Base-by-base conservation (phyloP, 208 protist species). In the Novymonas esmeraldas region DNA sequence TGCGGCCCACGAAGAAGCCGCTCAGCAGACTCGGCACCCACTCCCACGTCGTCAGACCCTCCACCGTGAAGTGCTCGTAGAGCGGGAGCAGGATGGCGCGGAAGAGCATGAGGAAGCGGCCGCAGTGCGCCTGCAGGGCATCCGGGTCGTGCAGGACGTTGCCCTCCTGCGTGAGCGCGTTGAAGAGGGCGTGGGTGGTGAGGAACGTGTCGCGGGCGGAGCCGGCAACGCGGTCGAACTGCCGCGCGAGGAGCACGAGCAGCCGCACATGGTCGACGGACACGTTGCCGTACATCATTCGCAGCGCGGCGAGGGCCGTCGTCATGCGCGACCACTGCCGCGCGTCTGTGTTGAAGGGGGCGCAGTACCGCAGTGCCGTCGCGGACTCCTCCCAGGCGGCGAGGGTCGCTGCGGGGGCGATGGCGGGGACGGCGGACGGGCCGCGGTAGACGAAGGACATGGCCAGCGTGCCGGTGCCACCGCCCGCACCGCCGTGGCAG, bases 71-170 rank as follows among this genome's bases (percentile, higher is more conserved):
- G 75, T 96, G 91, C 31, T 85, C 59, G 62, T 94, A 96, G 28
- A 96, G 64, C 24, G 81, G 64, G 51, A 76, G 74, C 61, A 94
- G 82, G 39, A 78, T 79, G 18, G 77, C 60, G 20, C 75, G 86
- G 64, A 96, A 94, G 33, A 94, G 73, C 79, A 90, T 83, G 16
- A 96, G 61, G 61, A 96, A 93, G 29, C 66, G 79, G 0, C 88
- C 91, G 63, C 88, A 94, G 79, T 89, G 75, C 42, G 14, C 16
- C 76, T 96, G 88, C 70, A 93, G 60, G 55, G 84, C 80, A 28
- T 55, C 50, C 11, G 36, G 67, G 52, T 79, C 79, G 42, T 96
- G 91, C 54, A 96, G 74, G 11, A 89, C 69, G 67, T 94, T 93
- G 6, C 75, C 77, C 36, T 87, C 52, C 49, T 87, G 76, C 31